A percentile compares a stretch with the other conserved stretches of the same genome.
Conservation (phyloP, 345 rosid genomes). For the Brassica incana region DNA sequence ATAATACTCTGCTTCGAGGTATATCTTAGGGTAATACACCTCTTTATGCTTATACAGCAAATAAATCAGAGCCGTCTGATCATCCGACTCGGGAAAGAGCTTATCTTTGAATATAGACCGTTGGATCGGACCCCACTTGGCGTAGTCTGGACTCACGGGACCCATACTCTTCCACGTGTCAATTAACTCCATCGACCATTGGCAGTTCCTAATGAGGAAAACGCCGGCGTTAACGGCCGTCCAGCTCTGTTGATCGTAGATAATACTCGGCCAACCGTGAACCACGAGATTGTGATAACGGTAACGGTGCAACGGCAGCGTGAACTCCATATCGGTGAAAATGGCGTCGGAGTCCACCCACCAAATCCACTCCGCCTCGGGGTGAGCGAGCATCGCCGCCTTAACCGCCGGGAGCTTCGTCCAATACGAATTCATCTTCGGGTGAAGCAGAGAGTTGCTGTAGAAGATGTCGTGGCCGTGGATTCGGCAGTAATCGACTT, state of each 20-base stretch:
- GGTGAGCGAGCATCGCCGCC: constrained; percentile 93
- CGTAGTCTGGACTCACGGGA: constrained; percentile 56
- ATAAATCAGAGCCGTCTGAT: constrained; percentile 82
- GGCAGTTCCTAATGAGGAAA: constrained; percentile 82
- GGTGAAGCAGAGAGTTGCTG: constrained; percentile 71
- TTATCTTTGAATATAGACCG: constrained; percentile 75
- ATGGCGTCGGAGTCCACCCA: constrained; percentile 97
- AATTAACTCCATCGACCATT: constrained; percentile 95
- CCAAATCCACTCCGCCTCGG: constrained; percentile 99
- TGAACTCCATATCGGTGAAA: constrained; percentile 91
- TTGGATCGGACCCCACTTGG: constrained; percentile 71
- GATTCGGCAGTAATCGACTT: constrained; percentile 82
- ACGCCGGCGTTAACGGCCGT: constrained; percentile 88
- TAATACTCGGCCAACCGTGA: constrained; percentile 75
- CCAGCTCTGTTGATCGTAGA: constrained; percentile 72
- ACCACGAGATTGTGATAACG: constrained; percentile 68
- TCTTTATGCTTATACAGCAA: constrained; percentile 54
- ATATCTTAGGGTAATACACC: constrained; percentile 55
- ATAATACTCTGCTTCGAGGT: constrained; percentile 66
- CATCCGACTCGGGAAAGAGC: constrained; percentile 75
- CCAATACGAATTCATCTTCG: constrained; percentile 75
- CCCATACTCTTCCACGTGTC: constrained; percentile 78
- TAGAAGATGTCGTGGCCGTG: constrained; percentile 88
- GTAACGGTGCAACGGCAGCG: constrained; percentile 68
- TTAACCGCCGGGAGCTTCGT: constrained; percentile 73